Percentiles rank a stretch among this genome's conserved stretches.
Evolutionary conservation across 176 grass and related monocot genomes (phyloP).

Genomic region (Oryza brachyantha): DNA sequence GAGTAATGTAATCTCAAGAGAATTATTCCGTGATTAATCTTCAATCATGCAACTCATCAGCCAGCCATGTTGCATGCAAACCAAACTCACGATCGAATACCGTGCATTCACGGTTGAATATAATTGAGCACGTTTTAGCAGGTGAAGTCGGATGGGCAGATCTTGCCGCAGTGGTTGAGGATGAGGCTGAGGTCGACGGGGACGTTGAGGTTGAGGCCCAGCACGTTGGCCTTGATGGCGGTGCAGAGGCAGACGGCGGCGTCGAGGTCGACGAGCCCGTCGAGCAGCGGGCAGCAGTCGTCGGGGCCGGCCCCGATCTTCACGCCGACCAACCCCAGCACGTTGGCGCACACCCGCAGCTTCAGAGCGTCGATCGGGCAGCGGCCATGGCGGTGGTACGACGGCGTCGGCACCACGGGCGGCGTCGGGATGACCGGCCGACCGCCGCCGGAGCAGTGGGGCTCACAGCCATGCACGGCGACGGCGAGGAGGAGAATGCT

Average conservation of each 20-base stretch:
- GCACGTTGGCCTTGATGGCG: slow-evolving; percentile 49
- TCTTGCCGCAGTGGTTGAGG: slow-evolving; percentile 48
- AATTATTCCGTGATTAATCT: too few relatives aligned
- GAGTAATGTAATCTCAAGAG: too few relatives aligned
- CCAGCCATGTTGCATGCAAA: too few relatives aligned
- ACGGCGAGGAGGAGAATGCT: slow-evolving; percentile 26
- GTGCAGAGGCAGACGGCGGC: slow-evolving; percentile 60
- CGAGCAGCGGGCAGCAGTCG: slow-evolving; percentile 46
- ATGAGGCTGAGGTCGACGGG: slow-evolving; percentile 42
- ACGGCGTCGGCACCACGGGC: neutral
- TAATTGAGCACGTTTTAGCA: too few relatives aligned
- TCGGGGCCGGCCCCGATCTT: slow-evolving; percentile 22
- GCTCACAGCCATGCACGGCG: slow-evolving; percentile 41
- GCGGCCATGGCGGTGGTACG: neutral
- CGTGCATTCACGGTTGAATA: too few relatives aligned
- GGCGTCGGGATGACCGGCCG: too few relatives aligned
- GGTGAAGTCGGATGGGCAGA: slow-evolving; percentile 24
- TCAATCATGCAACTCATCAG: too few relatives aligned
- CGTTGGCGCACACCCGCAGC: slow-evolving; percentile 43
- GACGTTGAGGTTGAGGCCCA: slow-evolving; percentile 41
- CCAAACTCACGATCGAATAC: too few relatives aligned
- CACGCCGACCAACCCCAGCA: slow-evolving; percentile 39
- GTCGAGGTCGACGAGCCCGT: slow-evolving; percentile 43
- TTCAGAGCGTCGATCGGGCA: slow-evolving; percentile 40
- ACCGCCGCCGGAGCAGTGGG: slow-evolving; percentile 33